phyloP scores from a whole-genome alignment of 495 filamentous ascomycete genomes.

The Patellaria atrata region DNA sequence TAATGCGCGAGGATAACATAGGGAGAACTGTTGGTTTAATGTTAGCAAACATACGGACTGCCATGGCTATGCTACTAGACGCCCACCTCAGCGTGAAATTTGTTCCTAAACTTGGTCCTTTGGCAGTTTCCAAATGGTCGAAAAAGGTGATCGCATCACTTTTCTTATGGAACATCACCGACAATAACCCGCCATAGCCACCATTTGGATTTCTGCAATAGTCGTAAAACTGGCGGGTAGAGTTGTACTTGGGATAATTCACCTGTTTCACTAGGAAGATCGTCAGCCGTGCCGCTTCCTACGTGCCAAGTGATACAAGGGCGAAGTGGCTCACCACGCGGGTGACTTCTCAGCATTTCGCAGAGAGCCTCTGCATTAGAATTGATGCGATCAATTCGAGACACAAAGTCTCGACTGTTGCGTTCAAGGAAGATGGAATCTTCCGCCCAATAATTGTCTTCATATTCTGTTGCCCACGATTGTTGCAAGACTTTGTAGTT shows the following conservation, averaged over 20 bases:
- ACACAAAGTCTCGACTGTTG: slow-evolving; percentile 84
- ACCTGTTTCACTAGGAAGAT: slow-evolving; percentile 52
- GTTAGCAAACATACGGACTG: slow-evolving; percentile 14
- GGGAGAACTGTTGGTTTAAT: slow-evolving; percentile 46
- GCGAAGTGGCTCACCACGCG: slow-evolving; percentile 31
- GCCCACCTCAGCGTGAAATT: slow-evolving; percentile 76
- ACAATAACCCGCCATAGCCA: slow-evolving; percentile 84
- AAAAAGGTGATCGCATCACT: slow-evolving; percentile 66
- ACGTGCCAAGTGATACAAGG: not conserved
- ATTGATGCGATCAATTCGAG: slow-evolving; percentile 73
- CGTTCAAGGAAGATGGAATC: slow-evolving; percentile 90
- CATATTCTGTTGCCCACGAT: slow-evolving; percentile 47
- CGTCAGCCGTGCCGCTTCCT: not conserved
- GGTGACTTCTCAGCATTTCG: slow-evolving; percentile 44
- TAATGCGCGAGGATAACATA: slow-evolving; percentile 91
- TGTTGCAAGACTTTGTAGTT: slow-evolving; percentile 58
- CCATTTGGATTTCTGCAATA: slow-evolving; percentile 56
- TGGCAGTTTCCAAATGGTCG: slow-evolving; percentile 72
- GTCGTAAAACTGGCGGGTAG: slow-evolving; percentile 60
- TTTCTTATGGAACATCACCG: slow-evolving; percentile 58
- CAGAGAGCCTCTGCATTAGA: slow-evolving; percentile 73
- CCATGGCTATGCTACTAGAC: not conserved
- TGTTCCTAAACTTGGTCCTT: slow-evolving; percentile 89
- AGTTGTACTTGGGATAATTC: slow-evolving; percentile 71
- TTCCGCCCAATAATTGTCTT: slow-evolving; percentile 86